phyloP scores from a whole-genome alignment of 371 early-diverging fungal species.

The Basidiobolus heterosporus region DNA sequence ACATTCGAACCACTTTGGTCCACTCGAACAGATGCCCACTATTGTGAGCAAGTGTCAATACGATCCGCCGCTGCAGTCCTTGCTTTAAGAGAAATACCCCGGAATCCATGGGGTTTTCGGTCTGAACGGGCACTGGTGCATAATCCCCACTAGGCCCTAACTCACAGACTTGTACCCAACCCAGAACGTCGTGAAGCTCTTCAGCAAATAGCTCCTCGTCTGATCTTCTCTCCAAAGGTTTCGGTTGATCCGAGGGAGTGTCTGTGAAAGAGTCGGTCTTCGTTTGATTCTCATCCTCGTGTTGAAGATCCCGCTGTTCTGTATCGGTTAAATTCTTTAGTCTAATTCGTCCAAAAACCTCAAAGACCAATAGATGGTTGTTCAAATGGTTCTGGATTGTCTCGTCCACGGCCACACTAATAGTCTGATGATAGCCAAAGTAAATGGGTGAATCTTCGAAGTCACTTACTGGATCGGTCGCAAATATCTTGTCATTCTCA shows the following conservation, averaged over 20 bases:
- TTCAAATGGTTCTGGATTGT: conserved; percentile 21
- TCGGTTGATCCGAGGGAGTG: conserved; percentile 4
- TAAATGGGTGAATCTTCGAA: conserved; percentile 30
- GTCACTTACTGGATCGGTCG: conserved; percentile 40
- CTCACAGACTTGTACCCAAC: conserved; percentile 51
- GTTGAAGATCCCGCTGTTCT: conserved; percentile 7
- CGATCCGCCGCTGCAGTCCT: conserved; percentile 67
- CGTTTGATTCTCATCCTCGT: conserved; percentile 1
- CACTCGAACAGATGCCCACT: conserved; percentile 55
- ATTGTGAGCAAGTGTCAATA: conserved; percentile 52
- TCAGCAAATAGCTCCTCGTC: conserved; percentile 46
- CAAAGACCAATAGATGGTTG: conserved; percentile 26
- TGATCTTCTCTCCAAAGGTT: conserved; percentile 26
- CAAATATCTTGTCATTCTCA: conserved; percentile 34
- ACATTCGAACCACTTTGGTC: conserved; percentile 27
- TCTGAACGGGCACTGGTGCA: conserved; percentile 42
- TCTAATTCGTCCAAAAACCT: conserved; percentile 44
- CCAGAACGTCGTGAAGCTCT: conserved; percentile 49
- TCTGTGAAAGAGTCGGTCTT: neutral
- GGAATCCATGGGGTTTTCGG: conserved; percentile 27
- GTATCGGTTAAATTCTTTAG: conserved; percentile 19
- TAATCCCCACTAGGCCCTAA: conserved; percentile 54
- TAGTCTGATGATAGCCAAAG: conserved; percentile 44
- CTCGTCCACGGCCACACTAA: conserved; percentile 26
- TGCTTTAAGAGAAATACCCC: conserved; percentile 63